Conservation (phyloP, 192 early-diverging fungal genomes). For the Coemansia sp. region DNA sequence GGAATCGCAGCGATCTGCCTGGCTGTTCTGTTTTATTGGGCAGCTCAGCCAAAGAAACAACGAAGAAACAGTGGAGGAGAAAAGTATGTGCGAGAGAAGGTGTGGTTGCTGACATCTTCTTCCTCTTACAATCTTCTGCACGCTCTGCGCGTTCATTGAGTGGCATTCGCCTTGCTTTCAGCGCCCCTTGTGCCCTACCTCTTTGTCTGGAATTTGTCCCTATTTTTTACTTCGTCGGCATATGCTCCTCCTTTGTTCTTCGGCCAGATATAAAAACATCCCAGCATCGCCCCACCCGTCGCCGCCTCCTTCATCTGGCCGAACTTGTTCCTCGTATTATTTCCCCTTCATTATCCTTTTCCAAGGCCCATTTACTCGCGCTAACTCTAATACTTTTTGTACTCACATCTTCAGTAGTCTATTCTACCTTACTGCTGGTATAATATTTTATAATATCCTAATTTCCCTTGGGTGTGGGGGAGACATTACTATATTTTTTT, state of each 20-base stretch:
- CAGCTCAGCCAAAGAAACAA: neutral
- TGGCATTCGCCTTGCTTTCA: conserved; percentile 6
- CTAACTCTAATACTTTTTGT: neutral
- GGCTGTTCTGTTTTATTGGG: no score
- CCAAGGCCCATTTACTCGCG: neutral
- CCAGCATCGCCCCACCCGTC: neutral
- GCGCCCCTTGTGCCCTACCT: neutral
- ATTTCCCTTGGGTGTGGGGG: neutral
- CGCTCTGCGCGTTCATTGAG: conserved; percentile 5
- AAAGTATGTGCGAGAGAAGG: neutral
- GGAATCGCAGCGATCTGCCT: no score
- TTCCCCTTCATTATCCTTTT: neutral
- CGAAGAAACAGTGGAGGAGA: neutral
- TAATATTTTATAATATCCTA: conserved; percentile 19
- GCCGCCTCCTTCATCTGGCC: neutral
- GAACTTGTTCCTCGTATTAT: neutral
- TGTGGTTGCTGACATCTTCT: neutral
- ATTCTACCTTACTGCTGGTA: neutral
- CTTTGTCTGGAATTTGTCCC: neutral
- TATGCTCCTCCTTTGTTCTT: neutral
- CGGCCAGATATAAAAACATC: neutral
- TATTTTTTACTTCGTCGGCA: neutral
- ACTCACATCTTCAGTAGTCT: neutral
- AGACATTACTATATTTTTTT: neutral
- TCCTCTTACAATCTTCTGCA: neutral